Percentiles rank a stretch among this genome's conserved stretches.
phyloP scores from a whole-genome alignment of 495 filamentous ascomycete species.

The Trichoderma gamsii region DNA sequence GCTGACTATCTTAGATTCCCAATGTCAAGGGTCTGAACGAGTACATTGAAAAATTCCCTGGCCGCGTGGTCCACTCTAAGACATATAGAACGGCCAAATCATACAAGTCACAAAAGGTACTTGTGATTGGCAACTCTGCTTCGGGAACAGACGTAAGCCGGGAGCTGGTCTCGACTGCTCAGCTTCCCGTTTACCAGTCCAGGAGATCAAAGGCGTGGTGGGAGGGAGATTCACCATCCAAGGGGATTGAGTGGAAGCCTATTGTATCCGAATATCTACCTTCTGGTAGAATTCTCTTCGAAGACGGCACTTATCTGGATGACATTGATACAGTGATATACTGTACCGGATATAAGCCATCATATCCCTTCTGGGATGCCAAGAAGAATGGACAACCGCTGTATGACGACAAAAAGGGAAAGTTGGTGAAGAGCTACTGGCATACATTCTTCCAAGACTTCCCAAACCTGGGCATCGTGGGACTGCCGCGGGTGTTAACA shows the following conservation, averaged over 20 bases:
- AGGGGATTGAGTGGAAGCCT: constrained; percentile 42
- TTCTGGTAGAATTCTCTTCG: constrained; percentile 37
- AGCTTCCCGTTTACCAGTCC: constrained; percentile 40
- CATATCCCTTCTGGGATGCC: constrained; percentile 46
- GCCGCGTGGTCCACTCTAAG: constrained; percentile 41
- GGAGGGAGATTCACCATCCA: constrained; percentile 37
- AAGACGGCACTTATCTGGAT: constrained; percentile 33
- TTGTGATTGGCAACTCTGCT: constrained; percentile 47
- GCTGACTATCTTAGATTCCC: constrained; percentile 29
- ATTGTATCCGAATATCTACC: constrained; percentile 32
- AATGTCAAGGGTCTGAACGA: constrained; percentile 35
- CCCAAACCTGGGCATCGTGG: constrained; percentile 37
- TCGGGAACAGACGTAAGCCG: constrained; percentile 42
- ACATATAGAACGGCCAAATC: constrained; percentile 34
- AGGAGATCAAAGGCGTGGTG: constrained; percentile 37
- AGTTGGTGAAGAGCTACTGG: constrained; percentile 32
- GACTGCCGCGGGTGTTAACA: constrained; percentile 39
- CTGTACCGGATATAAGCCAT: constrained; percentile 43
- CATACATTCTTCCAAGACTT: constrained; percentile 42
- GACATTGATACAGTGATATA: constrained; percentile 44
- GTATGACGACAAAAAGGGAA: constrained; percentile 34
- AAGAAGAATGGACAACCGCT: constrained; percentile 32
- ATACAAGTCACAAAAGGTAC: constrained; percentile 32
- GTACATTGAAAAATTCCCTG: constrained; percentile 35
- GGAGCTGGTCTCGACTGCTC: constrained; percentile 31